Conservation (phyloP, 2,329 filamentous ascomycete genomes). For the Talaromyces sp. region DNA sequence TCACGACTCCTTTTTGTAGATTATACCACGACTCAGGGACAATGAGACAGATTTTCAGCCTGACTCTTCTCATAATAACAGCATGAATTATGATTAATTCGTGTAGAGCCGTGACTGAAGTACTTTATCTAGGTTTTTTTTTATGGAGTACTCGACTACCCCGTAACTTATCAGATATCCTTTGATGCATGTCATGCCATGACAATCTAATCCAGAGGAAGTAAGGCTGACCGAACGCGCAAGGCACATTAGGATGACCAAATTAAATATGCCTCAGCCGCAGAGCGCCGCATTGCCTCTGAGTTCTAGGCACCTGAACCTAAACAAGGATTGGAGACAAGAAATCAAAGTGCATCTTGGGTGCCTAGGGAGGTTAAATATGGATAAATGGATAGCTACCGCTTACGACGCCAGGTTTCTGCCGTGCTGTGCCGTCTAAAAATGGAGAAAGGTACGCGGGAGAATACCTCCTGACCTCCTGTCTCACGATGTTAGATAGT, state of each 20-base stretch:
- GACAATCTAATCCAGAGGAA: not conserved
- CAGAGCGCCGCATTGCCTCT: not conserved
- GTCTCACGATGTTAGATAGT: not conserved
- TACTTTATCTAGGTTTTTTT: not conserved
- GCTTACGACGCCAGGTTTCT: not conserved
- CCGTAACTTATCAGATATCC: not conserved
- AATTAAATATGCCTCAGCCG: conserved; percentile 2
- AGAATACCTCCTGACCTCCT: not conserved
- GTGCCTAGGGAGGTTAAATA: not conserved
- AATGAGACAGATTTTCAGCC: not conserved
- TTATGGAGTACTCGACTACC: not conserved
- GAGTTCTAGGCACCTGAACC: not conserved
- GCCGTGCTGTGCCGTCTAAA: not conserved
- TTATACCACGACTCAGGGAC: not conserved
- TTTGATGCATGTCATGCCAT: conserved; percentile 1
- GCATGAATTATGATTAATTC: not conserved
- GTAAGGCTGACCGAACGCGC: not conserved
- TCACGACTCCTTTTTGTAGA: not conserved
- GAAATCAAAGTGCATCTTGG: not conserved
- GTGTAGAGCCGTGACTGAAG: not conserved
- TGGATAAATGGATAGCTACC: not conserved
- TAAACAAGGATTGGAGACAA: not conserved
- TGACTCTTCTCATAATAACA: not conserved
- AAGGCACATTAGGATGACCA: not conserved
- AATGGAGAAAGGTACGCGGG: not conserved